Evolutionary conservation across 495 filamentous ascomycete species (phyloP), one percentile per base, ranked within the genome.

Genomic region (Penicilliopsis zonata): DNA sequence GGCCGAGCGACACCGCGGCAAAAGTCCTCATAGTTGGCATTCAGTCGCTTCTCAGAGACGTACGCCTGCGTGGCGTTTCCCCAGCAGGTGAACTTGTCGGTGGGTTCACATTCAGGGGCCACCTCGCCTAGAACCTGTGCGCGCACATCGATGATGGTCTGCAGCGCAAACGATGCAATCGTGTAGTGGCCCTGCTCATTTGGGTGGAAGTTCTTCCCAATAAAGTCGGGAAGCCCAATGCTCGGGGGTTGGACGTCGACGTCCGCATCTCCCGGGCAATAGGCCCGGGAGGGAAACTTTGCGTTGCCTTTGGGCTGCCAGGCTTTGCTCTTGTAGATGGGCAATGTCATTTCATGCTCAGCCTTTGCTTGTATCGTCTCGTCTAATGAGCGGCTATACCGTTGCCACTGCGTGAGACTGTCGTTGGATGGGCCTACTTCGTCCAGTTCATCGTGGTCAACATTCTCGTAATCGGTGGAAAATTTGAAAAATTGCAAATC

Each of bases 171-270:
- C 12, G 48, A 38, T 1, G 50, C 50, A 5, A 53, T 48, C 7
- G 34, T 27, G 9, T 21, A 6, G 28, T 41, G 38, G 17, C 38
- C 49, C 3, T 28, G 14, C 34, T 44, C 24, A 34, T 50, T 53
- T n/a, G 49, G 46, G 34, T 53, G 49, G 46, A 53, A 53, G 35
- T 28, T 38, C 18, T 36, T 40, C 15, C 25, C 43, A 33, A 47
- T 16, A 7, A n/a, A 4, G 42, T 53, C 44, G 30, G 46, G 49
- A 13, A 45, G 23, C n/a, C 30, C 34, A 6, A 7, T 24, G 21
- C 7, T 7, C 21, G n/a, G 21, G 21, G 7, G 7, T n/a, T n/a
- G n/a, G n/a, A n/a, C n/a, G n/a, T n/a, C n/a, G n/a, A n/a, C n/a
- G n/a, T n/a, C n/a, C n/a, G n/a, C n/a, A n/a, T n/a, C n/a, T n/a